Percentiles rank a stretch among this genome's conserved stretches.
Evolutionary conservation across 805 yeast genomes (phyloP).

Genomic region (Candida easanensis): DNA sequence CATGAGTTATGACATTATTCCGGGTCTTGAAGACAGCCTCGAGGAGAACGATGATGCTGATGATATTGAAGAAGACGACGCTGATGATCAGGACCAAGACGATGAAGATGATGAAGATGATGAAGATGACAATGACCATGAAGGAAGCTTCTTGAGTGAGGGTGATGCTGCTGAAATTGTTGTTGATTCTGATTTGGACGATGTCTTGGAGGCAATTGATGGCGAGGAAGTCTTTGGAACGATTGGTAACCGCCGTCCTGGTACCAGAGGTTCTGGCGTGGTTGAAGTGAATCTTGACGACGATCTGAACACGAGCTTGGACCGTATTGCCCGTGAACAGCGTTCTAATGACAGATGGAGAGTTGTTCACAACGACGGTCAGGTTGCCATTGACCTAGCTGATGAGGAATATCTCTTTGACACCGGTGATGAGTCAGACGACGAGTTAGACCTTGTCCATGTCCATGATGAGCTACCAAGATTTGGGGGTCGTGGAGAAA

Average conservation of each 20-base stretch:
- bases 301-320: slow-evolving; percentile 6
- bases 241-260: background rate
- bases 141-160: slow-evolving; percentile 14
- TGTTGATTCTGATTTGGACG: slow-evolving; percentile 18
- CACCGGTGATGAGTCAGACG: slow-evolving; percentile 16
- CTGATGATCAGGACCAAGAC: too few species aligned
- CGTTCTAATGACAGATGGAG: slow-evolving; percentile 6
- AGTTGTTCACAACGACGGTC: slow-evolving; percentile 24
- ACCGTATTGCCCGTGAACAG: slow-evolving; percentile 1
- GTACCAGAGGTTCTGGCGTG: background rate
- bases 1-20: slow-evolving; percentile 16
- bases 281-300: slow-evolving; percentile 8
- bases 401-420: slow-evolving; percentile 10
- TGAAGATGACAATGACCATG: slow-evolving; percentile 30
- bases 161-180: slow-evolving; percentile 9
- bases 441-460: background rate
- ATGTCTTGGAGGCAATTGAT: slow-evolving; percentile 28
- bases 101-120: slow-evolving; percentile 30
- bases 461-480: background rate
- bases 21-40: slow-evolving; percentile 7
- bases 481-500: background rate
- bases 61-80: slow-evolving; percentile 10
- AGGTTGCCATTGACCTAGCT: slow-evolving; percentile 18
- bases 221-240: slow-evolving; percentile 21
- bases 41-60: background rate